These are phyloP conservation scores for Ploettnerulaceae sp. DNA, from an alignment of 2,329 filamentous ascomycete species.

Conservation along the genomic window DNA sequence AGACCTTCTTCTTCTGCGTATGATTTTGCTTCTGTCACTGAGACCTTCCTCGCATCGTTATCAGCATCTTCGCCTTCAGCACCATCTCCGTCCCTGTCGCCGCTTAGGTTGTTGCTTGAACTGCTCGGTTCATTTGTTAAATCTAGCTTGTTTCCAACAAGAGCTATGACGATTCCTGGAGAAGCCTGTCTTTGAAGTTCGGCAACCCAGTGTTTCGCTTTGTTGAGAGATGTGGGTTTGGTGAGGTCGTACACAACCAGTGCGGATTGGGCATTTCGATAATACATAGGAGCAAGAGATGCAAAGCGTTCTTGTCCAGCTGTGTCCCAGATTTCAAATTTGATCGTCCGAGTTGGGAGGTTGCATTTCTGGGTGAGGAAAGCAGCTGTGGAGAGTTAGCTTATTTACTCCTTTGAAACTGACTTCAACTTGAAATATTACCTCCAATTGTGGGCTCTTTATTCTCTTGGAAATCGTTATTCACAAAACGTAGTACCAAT, in stretches of 20 bases:
- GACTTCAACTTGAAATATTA: conserved; percentile 43
- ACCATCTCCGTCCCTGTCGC: conserved; percentile 41
- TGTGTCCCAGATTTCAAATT: conserved; percentile 97
- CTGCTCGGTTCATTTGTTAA: conserved; percentile 59
- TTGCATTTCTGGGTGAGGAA: conserved; percentile 99
- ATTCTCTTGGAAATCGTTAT: conserved; percentile 99
- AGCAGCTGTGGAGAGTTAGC: conserved; percentile 57
- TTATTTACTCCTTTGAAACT: not conserved
- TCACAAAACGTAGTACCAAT: conserved; percentile 95
- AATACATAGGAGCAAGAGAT: conserved; percentile 97
- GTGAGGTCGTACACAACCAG: conserved; percentile 98
- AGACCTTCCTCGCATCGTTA: conserved; percentile 78
- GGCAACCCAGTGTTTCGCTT: conserved; percentile 98
- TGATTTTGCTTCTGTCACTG: conserved; percentile 82
- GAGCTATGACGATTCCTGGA: conserved; percentile 91
- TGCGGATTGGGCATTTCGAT: conserved; percentile 95
- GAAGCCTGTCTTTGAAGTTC: conserved; percentile 95
- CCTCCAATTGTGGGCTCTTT: conserved; percentile 99
- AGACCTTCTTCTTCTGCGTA: conserved; percentile 94
- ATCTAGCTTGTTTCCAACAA: conserved; percentile 96
- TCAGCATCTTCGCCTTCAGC: conserved; percentile 55
- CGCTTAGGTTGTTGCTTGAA: conserved; percentile 46
- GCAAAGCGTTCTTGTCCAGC: conserved; percentile 97
- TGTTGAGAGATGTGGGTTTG: conserved; percentile 89
- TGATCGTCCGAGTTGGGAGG: conserved; percentile 85